Evolutionary conservation across 2,329 filamentous ascomycete species (phyloP).

Genomic region (Fusarium sp.): DNA sequence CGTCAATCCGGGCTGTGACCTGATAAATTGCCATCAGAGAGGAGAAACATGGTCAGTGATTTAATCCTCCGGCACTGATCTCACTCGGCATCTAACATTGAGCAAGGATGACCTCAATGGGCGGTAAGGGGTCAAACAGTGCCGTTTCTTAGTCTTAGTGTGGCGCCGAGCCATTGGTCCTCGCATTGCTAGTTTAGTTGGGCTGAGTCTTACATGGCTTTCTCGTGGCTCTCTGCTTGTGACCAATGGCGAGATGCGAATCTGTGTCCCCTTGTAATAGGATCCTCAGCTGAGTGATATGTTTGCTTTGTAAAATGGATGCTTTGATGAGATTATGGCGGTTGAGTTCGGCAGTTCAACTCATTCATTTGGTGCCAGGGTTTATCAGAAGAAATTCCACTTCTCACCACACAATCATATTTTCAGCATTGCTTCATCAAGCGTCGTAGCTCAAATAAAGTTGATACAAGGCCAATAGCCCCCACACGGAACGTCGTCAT

Average conservation of each 20-base stretch:
- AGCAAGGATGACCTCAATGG: conserved; percentile 2
- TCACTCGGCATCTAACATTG: background rate
- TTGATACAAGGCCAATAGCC: background rate
- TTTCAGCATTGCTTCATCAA: background rate
- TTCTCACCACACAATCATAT: background rate
- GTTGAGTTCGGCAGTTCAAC: background rate
- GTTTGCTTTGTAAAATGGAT: background rate
- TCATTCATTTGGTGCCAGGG: background rate
- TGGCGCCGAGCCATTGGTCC: conserved; percentile 34
- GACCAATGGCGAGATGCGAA: conserved; percentile 12
- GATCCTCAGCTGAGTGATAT: conserved; percentile 17
- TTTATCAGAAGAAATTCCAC: background rate
- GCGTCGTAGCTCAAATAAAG: background rate
- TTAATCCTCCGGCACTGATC: background rate
- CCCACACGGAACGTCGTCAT: conserved; percentile 23
- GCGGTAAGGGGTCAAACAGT: conserved; percentile 22
- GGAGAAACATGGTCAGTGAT: conserved; percentile 8
- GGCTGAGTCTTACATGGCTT: conserved; percentile 40
- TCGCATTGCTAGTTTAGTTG: conserved; percentile 22
- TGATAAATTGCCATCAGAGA: background rate
- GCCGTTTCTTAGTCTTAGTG: conserved; percentile 8
- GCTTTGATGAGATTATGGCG: background rate
- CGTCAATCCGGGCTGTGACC: conserved; percentile 20
- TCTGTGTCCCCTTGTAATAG: conserved; percentile 6
- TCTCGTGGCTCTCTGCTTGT: conserved; percentile 19